phyloP scores from a whole-genome alignment of 1,139 yeast species.

The Candida tetrigidarum region DNA sequence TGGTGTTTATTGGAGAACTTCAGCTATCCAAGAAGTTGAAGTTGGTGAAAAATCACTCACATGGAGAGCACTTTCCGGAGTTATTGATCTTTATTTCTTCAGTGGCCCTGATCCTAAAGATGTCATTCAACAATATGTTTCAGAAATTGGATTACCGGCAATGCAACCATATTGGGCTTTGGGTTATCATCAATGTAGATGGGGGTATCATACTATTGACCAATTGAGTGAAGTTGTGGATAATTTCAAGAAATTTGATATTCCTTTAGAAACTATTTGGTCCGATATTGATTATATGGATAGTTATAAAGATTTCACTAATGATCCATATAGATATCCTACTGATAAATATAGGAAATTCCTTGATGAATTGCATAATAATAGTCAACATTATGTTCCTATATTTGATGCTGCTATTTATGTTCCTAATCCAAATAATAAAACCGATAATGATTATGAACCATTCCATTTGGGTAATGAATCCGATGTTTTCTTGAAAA shows the following conservation, averaged over 20 bases:
- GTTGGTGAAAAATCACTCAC: slow-evolving; percentile 25
- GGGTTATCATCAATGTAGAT: slow-evolving; percentile 29
- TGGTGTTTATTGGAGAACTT: slow-evolving; percentile 29
- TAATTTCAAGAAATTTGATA: slow-evolving; percentile 23
- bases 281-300: slow-evolving; percentile 31
- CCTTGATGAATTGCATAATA: slow-evolving; percentile 26
- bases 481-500: slow-evolving; percentile 30
- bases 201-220: slow-evolving; percentile 25
- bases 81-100: slow-evolving; percentile 34
- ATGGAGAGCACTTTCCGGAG: slow-evolving; percentile 34
- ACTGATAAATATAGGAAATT: slow-evolving; percentile 23
- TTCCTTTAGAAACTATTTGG: slow-evolving; percentile 30
- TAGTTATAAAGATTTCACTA: slow-evolving; percentile 32
- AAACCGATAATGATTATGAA: slow-evolving; percentile 25
- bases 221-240: slow-evolving; percentile 22
- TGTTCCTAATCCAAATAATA: slow-evolving; percentile 27
- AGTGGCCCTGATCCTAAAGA: slow-evolving; percentile 34
- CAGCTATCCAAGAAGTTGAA: slow-evolving; percentile 26
- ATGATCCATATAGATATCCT: slow-evolving; percentile 29
- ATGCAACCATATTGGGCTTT: slow-evolving; percentile 30
- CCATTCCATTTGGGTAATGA: slow-evolving; percentile 29
- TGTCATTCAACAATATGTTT: slow-evolving; percentile 30
- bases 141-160: slow-evolving; percentile 25
- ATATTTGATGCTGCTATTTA: slow-evolving; percentile 38
- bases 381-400: slow-evolving; percentile 33